These are phyloP conservation scores for Ailanthus altissimus DNA, from an alignment of 345 rosid species.

Conservation along the genomic window DNA sequence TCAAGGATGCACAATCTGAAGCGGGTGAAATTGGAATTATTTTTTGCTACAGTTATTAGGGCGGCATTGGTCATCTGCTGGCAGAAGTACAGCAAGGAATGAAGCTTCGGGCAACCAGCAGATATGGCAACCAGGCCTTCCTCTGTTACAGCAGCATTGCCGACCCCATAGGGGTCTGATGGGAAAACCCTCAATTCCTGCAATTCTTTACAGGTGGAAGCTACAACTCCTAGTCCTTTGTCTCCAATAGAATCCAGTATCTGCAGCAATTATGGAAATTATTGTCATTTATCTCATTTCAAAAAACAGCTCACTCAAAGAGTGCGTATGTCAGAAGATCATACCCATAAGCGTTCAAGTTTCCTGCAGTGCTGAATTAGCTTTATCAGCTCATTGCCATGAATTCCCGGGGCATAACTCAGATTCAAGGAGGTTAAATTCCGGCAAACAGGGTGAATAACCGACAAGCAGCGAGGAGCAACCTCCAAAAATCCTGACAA, in stretches of 20 bases:
- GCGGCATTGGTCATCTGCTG: conserved; percentile 96
- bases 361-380: conserved; percentile 65
- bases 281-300: conserved; percentile 3
- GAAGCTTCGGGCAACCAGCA: conserved; percentile 76
- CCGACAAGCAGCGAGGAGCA: conserved; percentile 58
- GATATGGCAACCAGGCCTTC: conserved; percentile 87
- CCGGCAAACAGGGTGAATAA: conserved; percentile 61
- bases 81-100: conserved; percentile 88
- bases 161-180: conserved; percentile 63
- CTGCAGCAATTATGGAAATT: conserved; percentile 43
- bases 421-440: conserved; percentile 71
- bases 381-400: conserved; percentile 57
- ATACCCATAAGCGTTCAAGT: conserved; percentile 87
- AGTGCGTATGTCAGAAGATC: conserved; percentile 18
- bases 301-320: not conserved
- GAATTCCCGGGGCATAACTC: conserved; percentile 82
- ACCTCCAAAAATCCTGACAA: conserved; percentile 92
- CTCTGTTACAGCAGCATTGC: conserved; percentile 73
- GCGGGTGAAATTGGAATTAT: conserved; percentile 77
- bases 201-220: conserved; percentile 75
- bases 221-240: conserved; percentile 77
- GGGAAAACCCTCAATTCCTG: conserved; percentile 93
- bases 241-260: conserved; percentile 92
- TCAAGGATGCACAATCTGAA: conserved; percentile 85
- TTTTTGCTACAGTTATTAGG: conserved; percentile 75